Evolutionary conservation across 2,329 filamentous ascomycete genomes (phyloP).

Genomic region (Cercospora brassicicola): DNA sequence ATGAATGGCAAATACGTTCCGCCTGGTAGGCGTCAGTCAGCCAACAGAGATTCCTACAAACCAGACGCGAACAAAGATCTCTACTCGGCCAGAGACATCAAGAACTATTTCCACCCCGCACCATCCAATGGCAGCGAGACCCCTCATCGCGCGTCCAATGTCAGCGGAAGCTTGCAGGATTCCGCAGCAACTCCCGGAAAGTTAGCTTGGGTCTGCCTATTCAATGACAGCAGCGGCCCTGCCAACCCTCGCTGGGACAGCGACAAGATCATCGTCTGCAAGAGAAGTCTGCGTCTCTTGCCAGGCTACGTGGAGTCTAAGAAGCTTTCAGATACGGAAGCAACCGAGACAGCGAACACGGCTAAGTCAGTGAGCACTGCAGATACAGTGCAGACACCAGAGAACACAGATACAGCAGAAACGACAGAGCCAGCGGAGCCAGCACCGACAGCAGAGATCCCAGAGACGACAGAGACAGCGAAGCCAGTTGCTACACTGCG

Average conservation of each 20-base stretch:
- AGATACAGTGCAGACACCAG: background rate
- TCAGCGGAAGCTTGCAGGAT: constrained; percentile 24
- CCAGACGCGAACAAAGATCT: background rate
- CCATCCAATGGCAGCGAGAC: background rate
- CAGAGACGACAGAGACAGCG: background rate
- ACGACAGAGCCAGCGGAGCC: background rate
- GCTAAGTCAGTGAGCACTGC: background rate
- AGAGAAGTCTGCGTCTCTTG: constrained; percentile 34
- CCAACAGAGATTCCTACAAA: background rate
- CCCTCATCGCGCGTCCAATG: background rate
- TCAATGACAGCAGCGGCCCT: constrained; percentile 6
- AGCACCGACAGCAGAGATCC: background rate
- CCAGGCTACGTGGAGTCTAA: constrained; percentile 14
- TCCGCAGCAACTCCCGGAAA: constrained; percentile 24
- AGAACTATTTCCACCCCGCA: background rate
- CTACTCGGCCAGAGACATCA: background rate
- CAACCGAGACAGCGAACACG: background rate
- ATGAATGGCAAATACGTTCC: background rate
- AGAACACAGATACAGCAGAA: background rate
- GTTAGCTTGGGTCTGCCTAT: constrained; percentile 32
- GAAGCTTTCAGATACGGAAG: background rate
- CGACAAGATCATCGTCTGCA: constrained; percentile 36
- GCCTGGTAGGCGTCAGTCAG: background rate
- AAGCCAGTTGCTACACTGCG: background rate
- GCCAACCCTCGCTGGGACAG: constrained; percentile 35